Evolutionary conservation across 1,284 basidiomycete genomes (phyloP).

Genomic region (Naganishia cerealis): DNA sequence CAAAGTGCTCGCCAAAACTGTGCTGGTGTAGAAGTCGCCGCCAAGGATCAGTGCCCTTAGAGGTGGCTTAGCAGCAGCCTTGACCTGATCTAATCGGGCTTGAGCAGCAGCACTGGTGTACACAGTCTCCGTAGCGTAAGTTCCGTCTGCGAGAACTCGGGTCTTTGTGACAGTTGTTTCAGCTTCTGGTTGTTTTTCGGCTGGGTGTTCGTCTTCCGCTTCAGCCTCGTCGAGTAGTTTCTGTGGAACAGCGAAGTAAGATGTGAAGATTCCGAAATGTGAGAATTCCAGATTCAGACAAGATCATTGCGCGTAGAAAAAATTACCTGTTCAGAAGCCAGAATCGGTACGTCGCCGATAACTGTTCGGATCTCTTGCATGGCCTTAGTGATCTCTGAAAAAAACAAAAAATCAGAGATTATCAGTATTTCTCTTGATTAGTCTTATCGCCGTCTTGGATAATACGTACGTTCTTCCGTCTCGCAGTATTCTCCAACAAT

Average conservation of each 20-base stretch:
- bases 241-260: slow-evolving; percentile 38
- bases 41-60: slow-evolving; percentile 85
- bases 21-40: slow-evolving; percentile 95
- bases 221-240: slow-evolving; percentile 72
- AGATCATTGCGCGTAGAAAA: neutral
- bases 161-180: slow-evolving; percentile 58
- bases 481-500: slow-evolving; percentile 95
- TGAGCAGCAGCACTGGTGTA: slow-evolving; percentile 69
- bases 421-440: neutral
- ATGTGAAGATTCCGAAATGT: too few species aligned
- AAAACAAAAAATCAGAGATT: neutral
- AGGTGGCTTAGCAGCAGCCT: slow-evolving; percentile 84
- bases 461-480: slow-evolving; percentile 50
- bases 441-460: neutral
- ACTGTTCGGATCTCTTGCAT: slow-evolving; percentile 83
- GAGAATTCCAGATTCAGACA: neutral
- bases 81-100: slow-evolving; percentile 74
- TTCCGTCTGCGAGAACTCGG: slow-evolving; percentile 87
- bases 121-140: slow-evolving; percentile 94
- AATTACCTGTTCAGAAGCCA: slow-evolving; percentile 76
- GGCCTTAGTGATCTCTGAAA: slow-evolving; percentile 67
- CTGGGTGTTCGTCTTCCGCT: slow-evolving; percentile 58
- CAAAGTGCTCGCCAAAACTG: slow-evolving; percentile 82
- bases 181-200: slow-evolving; percentile 43
- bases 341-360: slow-evolving; percentile 91